phyloP scores from a whole-genome alignment of 257 asterid genomes.

The Jacaranda copaia region DNA sequence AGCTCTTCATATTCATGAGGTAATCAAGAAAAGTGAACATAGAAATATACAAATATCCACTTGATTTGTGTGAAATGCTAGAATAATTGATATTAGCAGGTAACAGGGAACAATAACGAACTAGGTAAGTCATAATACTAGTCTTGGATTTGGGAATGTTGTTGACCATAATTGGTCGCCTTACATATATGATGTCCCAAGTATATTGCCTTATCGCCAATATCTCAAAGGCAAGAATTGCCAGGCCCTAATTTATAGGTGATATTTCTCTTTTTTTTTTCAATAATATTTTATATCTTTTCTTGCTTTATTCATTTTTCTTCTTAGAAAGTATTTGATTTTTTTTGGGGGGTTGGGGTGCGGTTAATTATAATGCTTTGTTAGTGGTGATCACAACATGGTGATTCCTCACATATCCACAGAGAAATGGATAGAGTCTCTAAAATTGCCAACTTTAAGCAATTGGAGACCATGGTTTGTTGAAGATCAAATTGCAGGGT shows the following conservation, averaged over 20 bases:
- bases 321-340: no score
- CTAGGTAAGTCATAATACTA: no score
- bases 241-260: constrained; percentile 32
- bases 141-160: no score
- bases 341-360: no score
- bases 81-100: no score
- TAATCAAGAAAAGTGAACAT: neutral
- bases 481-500: neutral
- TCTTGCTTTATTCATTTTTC: neutral
- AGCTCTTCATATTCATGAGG: constrained; percentile 36
- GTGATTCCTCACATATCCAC: neutral
- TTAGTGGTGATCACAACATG: neutral
- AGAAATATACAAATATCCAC: no score
- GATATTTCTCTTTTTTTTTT: neutral
- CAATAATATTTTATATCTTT: neutral
- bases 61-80: no score
- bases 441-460: neutral
- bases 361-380: neutral
- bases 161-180: no score
- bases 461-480: constrained; percentile 8
- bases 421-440: neutral
- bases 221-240: constrained; percentile 5
- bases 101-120: no score
- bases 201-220: neutral
- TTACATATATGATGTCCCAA: no score